These are phyloP conservation scores for Xanthoceras sorbifolium DNA, from an alignment of 345 rosid genomes.

Conservation along the genomic window DNA sequence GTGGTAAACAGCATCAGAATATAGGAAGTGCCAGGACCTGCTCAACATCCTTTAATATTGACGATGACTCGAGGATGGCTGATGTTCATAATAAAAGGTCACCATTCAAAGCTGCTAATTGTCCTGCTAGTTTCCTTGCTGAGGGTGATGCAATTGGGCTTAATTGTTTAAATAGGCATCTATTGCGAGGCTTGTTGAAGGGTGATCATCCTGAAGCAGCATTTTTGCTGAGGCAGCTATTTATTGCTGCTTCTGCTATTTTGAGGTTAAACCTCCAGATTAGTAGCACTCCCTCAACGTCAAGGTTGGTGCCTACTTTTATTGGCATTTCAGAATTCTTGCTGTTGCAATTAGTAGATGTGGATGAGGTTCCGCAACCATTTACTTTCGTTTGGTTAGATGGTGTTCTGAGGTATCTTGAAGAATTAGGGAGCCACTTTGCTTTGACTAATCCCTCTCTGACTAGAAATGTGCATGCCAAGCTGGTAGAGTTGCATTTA, in stretches of 20 bases:
- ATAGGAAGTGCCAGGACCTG: slow-evolving; percentile 12
- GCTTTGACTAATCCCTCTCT: slow-evolving; percentile 43
- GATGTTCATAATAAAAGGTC: slow-evolving; percentile 2
- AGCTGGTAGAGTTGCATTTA: slow-evolving; percentile 67
- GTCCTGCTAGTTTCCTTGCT: slow-evolving; percentile 33
- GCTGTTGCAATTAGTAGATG: slow-evolving; percentile 57
- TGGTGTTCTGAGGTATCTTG: slow-evolving; percentile 73
- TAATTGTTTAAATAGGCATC: slow-evolving; percentile 34
- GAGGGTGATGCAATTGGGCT: slow-evolving; percentile 36
- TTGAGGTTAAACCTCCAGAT: slow-evolving; percentile 62
- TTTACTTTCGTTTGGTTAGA: slow-evolving; percentile 75
- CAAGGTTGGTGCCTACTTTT: slow-evolving; percentile 46
- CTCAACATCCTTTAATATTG: slow-evolving; percentile 23
- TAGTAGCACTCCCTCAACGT: slow-evolving; percentile 34
- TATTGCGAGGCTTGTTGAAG: slow-evolving; percentile 52
- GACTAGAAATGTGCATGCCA: slow-evolving; percentile 47
- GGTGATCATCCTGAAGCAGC: slow-evolving; percentile 61
- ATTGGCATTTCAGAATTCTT: slow-evolving; percentile 51
- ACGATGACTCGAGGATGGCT: slow-evolving; percentile 26
- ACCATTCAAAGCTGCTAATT: slow-evolving; percentile 28
- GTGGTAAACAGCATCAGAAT: slow-evolving; percentile 16
- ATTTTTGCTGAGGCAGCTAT: slow-evolving; percentile 68
- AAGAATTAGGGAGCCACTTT: slow-evolving; percentile 70
- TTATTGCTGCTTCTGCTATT: slow-evolving; percentile 69
- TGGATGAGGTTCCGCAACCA: slow-evolving; percentile 43